These are phyloP conservation scores for Nannizziopsis barbatae DNA, from an alignment of 2,329 filamentous ascomycete species.

Conservation along the genomic window DNA sequence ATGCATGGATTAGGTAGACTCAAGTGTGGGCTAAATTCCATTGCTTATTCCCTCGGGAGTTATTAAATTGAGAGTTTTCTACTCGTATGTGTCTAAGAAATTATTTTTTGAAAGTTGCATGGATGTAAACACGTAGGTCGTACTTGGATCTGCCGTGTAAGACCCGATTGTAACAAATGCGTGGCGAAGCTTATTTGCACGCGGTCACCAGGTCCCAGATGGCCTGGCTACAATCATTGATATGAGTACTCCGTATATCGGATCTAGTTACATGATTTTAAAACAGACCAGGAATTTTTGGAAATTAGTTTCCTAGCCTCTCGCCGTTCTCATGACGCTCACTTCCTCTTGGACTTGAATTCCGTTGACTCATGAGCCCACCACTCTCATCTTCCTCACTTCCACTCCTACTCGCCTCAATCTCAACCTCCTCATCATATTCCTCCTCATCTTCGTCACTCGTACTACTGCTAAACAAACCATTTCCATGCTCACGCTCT, in stretches of 20 bases:
- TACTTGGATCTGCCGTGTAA: too few relatives aligned
- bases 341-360: background rate
- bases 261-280: too few relatives aligned
- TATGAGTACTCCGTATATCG: too few relatives aligned
- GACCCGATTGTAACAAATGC: too few relatives aligned
- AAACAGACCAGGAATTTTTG: too few relatives aligned
- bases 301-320: background rate
- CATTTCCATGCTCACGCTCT: conserved; percentile 25
- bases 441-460: conserved; percentile 30
- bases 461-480: conserved; percentile 27
- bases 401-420: conserved; percentile 3
- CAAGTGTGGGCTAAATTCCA: background rate
- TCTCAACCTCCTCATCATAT: conserved; percentile 9
- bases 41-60: background rate
- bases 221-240: too few relatives aligned
- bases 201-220: too few relatives aligned
- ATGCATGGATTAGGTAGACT: conserved; percentile 8
- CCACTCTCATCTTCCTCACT: conserved; percentile 3
- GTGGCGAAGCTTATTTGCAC: too few relatives aligned
- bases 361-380: background rate
- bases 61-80: too few relatives aligned
- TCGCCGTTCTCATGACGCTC: background rate
- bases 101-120: too few relatives aligned
- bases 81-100: too few relatives aligned
- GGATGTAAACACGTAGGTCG: too few relatives aligned